Base-by-base conservation (phyloP, 768 basidiomycete genomes). In the Asterophora lycoperdoides region DNA sequence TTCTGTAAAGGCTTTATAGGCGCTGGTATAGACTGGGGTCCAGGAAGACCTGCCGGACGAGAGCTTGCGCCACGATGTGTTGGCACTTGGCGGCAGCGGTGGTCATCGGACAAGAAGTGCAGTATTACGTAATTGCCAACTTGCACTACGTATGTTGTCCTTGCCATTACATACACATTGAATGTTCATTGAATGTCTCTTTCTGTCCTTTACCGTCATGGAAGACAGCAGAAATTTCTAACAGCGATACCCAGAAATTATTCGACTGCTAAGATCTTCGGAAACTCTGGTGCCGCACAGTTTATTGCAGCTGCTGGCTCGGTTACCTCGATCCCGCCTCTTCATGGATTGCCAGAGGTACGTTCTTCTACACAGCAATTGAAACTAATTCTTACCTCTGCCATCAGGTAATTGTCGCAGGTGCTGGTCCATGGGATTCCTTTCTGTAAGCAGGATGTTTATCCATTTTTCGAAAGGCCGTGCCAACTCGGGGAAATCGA, bases 401-500 rank as follows among this genome's bases (percentile, higher is more conserved):
- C 23, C 23, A 23, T 23, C 32, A 77, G 76, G 69, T 78, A 32
- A 65, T 76, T 20, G 71, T 78, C 10, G 73, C 73, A 57, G 75
- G 74, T 74, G 41, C n/a, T 17, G 23, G n/a, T 23, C 28, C 36
- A 33, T 26, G 6, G 23, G 23, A 3, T 23, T 23, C 23, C 6
- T 23, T 23, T 23, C 23, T 23, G 23, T 23, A 6, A 23, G 23
- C 3, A 23, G 43, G 15, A 26, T 29, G 23, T 11, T 18, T 39
- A 40, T 23, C 9, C 11, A 23, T 19, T 40, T n/a, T 19, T 23
- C 18, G 33, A 43, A 50, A 86, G 88, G 88, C 15, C 81, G 88
- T 51, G 86, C 88, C 2, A 90, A 90, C 58, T 81, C 74, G 18
- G 88, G 88, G 20, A 90, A 90, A 62, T 89, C 86, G 1, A 77